Percentiles rank a stretch among this genome's conserved stretches.
Conservation (phyloP, 805 yeast genomes). For the Candida michaelii region DNA sequence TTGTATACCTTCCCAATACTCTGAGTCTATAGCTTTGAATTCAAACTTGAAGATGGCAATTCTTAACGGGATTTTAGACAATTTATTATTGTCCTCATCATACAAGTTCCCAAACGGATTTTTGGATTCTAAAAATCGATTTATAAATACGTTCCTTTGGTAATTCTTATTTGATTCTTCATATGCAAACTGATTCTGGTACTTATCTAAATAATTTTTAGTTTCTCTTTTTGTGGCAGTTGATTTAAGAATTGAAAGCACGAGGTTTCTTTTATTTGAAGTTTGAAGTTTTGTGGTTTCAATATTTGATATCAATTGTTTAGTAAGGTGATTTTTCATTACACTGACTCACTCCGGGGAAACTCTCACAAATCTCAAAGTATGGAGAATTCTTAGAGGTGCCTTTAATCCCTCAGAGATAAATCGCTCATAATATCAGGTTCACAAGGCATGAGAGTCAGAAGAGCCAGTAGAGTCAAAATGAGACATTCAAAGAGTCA, state of each 20-base stretch:
- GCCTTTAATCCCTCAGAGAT: too few species aligned
- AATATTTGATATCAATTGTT: slow-evolving; percentile 38
- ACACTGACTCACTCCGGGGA: too few species aligned
- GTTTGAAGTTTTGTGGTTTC: slow-evolving; percentile 33
- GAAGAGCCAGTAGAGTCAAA: too few species aligned
- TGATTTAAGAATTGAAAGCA: slow-evolving; percentile 80
- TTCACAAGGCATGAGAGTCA: too few species aligned
- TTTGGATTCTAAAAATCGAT: slow-evolving; percentile 30
- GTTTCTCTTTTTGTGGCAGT: slow-evolving; percentile 96
- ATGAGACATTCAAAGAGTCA: too few species aligned
- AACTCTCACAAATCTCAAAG: background rate
- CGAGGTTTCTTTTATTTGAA: slow-evolving; percentile 61
- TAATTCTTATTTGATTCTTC: slow-evolving; percentile 21
- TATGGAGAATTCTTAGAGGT: too few species aligned
- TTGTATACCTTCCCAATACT: slow-evolving; percentile 48
- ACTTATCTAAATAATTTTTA: slow-evolving; percentile 71
- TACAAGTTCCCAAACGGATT: slow-evolving; percentile 36
- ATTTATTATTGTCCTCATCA: slow-evolving; percentile 30
- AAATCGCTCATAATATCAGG: too few species aligned
- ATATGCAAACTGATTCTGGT: slow-evolving; percentile 47
- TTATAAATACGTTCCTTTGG: slow-evolving; percentile 33
- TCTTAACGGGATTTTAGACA: slow-evolving; percentile 45
- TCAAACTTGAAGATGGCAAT: slow-evolving; percentile 58
- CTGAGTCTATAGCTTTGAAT: slow-evolving; percentile 30
- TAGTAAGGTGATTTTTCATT: slow-evolving; percentile 16